Percentiles rank a stretch among this genome's conserved stretches.
phyloP scores from a whole-genome alignment of 179 eudicot species.

The Amaranthus tricolor region DNA sequence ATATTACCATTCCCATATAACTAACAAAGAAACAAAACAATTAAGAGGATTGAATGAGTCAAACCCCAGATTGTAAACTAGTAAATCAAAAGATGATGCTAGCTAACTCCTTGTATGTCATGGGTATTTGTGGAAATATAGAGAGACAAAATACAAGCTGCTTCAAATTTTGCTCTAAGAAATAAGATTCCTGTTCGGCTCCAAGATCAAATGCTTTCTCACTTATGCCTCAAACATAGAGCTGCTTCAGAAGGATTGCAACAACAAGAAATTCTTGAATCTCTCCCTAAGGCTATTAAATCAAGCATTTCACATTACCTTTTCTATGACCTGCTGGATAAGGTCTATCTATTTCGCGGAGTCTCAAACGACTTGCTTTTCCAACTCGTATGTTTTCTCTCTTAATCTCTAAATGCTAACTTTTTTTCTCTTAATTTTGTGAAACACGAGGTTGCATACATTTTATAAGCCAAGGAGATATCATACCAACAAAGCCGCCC shows the following conservation, averaged over 20 bases:
- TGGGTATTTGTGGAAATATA: constrained; percentile 9
- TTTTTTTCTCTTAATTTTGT: no score
- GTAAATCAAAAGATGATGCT: no score
- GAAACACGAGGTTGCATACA: no score
- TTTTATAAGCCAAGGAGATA: no score
- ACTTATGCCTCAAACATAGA: constrained; percentile 64
- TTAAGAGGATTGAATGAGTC: no score
- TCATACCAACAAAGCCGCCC: no score
- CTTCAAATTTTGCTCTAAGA: constrained; percentile 64
- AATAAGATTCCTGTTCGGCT: constrained; percentile 62
- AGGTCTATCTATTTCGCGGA: constrained; percentile 65
- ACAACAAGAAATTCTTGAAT: constrained; percentile 68
- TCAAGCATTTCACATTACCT: constrained; percentile 65
- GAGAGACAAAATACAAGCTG: constrained; percentile 84
- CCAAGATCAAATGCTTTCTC: constrained; percentile 82
- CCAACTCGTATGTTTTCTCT: constrained; percentile 55
- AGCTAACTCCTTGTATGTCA: no score
- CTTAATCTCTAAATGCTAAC: no score
- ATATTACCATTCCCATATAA: no score
- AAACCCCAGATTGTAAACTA: no score
- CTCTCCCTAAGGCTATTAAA: constrained; percentile 76
- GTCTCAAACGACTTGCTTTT: constrained; percentile 76
- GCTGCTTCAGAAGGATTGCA: constrained; percentile 83
- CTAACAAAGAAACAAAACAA: no score
- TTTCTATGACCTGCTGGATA: constrained; percentile 61